phyloP scores from a whole-genome alignment of 2,329 filamentous ascomycete species.

The Thermochaetoides dissita region DNA sequence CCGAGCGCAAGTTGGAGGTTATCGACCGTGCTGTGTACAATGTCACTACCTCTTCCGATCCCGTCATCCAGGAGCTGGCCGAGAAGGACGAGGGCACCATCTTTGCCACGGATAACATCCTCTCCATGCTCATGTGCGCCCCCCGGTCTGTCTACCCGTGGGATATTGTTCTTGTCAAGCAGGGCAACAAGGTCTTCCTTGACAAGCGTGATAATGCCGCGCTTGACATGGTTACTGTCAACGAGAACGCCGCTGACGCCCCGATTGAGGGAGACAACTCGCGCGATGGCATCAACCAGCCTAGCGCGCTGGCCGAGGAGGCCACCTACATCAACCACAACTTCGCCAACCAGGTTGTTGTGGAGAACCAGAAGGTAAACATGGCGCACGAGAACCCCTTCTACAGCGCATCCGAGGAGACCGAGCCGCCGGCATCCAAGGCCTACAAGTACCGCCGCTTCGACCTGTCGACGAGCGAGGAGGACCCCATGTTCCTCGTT shows the following conservation, averaged over 20 bases:
- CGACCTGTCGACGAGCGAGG: slow-evolving; percentile 86
- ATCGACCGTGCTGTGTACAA: slow-evolving; percentile 96
- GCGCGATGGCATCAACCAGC: slow-evolving; percentile 91
- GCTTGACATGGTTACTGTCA: slow-evolving; percentile 95
- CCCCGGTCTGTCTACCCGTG: slow-evolving; percentile 94
- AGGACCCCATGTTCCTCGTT: slow-evolving; percentile 83
- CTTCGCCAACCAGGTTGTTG: slow-evolving; percentile 90
- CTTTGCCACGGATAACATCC: slow-evolving; percentile 90
- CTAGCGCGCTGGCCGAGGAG: slow-evolving; percentile 83
- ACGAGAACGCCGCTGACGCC: slow-evolving; percentile 94
- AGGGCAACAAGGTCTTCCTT: slow-evolving; percentile 93
- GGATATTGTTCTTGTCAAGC: slow-evolving; percentile 89
- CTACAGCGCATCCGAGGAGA: slow-evolving; percentile 88
- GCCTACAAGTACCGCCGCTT: slow-evolving; percentile 97
- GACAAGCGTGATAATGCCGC: slow-evolving; percentile 95
- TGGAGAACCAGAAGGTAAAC: slow-evolving; percentile 66
- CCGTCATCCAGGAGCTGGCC: slow-evolving; percentile 89
- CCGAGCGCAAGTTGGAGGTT: slow-evolving; percentile 74
- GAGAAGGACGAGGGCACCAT: slow-evolving; percentile 94
- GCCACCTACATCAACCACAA: slow-evolving; percentile 99
- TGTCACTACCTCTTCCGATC: slow-evolving; percentile 90
- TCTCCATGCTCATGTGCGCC: slow-evolving; percentile 98
- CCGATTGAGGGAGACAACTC: slow-evolving; percentile 86
- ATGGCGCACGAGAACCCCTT: slow-evolving; percentile 91
- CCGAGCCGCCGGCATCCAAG: slow-evolving; percentile 86